Evolutionary conservation across 495 filamentous ascomycete genomes (phyloP), one percentile per base, ranked within the genome.

Genomic region (Podospora conica): DNA sequence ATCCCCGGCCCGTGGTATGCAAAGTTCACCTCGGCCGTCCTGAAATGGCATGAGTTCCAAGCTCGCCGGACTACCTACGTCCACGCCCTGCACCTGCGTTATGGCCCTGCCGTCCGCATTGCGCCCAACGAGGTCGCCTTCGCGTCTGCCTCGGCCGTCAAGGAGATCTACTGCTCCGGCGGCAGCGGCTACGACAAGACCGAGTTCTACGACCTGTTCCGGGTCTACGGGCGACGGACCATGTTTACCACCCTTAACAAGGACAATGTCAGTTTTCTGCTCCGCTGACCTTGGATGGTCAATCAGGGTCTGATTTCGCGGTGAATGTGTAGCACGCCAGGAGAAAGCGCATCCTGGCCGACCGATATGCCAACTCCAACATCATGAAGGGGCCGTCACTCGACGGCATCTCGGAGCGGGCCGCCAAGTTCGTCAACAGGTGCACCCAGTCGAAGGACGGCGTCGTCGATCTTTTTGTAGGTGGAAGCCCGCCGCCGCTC

Each of bases 121-220:
- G 80, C 80, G 3, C 86, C 86, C 0, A 84, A 84, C 66, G 87
- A 90, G 72, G 81, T 88, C 9, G 84, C 83, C 0, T 89, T 90
- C 63, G 82, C 83, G 0, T 83, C 81, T 2, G 66, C 83, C 1
- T 76, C 80, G 21, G 86, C 83, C 0, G 78, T 88, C n/a, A 87
- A 84, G 65, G 86, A 88, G 71, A 89, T 90, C 22, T 90, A 90
- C 72, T 79, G 81, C 28, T 85, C 83, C 0, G 84, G 84, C 1
- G 87, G 87, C 0, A 88, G 86, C 68, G 87, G 87, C 9, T 90
- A 87, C 67, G 83, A 88, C 62, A 90, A 90, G 76, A 89, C 86
- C 0, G 85, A 87, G 67, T 87, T 86, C 62, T 90, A 90, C 75
- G 79, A 83, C 53, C 70, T 88, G 10, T 90, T 90, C 69, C 81